Percentiles rank a stretch among this genome's conserved stretches.
Conservation (phyloP, 495 filamentous ascomycete species). For the Podospora pseudopauciseta region DNA sequence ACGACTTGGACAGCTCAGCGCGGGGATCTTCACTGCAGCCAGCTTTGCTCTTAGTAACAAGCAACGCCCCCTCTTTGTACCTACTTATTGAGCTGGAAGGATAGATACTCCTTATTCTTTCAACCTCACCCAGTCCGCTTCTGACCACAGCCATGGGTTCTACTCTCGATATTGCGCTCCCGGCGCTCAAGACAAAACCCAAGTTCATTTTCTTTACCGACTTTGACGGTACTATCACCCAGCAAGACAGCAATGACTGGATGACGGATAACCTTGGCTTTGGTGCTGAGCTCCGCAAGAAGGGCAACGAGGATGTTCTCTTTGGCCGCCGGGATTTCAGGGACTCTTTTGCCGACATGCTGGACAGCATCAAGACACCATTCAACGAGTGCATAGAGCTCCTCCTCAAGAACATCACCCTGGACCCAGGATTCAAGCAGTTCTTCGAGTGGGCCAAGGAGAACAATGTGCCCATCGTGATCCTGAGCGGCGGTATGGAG, state of each 20-base stretch:
- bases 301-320: slow-evolving; percentile 70
- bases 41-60: neutral
- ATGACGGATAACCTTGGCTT: slow-evolving; percentile 91
- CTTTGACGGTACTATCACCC: slow-evolving; percentile 93
- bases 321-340: slow-evolving; percentile 66
- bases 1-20: neutral
- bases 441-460: slow-evolving; percentile 78
- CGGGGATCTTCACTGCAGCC: slow-evolving; percentile 2
- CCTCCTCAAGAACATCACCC: slow-evolving; percentile 74
- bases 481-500: slow-evolving; percentile 85
- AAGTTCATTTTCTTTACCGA: slow-evolving; percentile 96
- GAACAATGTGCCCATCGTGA: slow-evolving; percentile 86
- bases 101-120: neutral
- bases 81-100: neutral
- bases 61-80: neutral
- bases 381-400: slow-evolving; percentile 74
- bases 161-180: slow-evolving; percentile 29
- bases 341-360: slow-evolving; percentile 83
- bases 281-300: slow-evolving; percentile 60
- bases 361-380: slow-evolving; percentile 72
- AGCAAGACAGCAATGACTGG: slow-evolving; percentile 90
- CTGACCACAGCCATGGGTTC: slow-evolving; percentile 30
- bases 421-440: slow-evolving; percentile 79
- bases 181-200: slow-evolving; percentile 60
- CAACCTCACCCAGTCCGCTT: neutral